Percentiles rank a stretch among this genome's conserved stretches.
phyloP scores from a whole-genome alignment of 148 eudicot genomes.

The Fallopia convolvulus region DNA sequence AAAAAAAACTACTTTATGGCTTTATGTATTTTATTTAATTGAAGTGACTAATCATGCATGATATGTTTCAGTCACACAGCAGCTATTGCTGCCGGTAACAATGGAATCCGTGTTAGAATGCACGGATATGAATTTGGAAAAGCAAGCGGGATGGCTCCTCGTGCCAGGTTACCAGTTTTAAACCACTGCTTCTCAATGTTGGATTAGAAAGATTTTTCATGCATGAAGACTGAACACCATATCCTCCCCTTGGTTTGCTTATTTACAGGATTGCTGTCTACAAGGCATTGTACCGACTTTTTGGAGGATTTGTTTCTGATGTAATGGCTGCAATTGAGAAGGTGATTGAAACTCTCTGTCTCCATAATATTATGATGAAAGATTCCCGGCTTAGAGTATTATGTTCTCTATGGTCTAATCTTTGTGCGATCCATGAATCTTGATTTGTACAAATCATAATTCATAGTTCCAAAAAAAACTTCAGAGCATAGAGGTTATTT shows the following conservation, averaged over 20 bases:
- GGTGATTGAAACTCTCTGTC: constrained; percentile 29
- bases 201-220: neutral
- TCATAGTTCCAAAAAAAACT: neutral
- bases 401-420: neutral
- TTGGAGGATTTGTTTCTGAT: constrained; percentile 97
- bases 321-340: constrained; percentile 95
- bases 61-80: constrained; percentile 75
- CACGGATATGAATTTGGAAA: constrained; percentile 88
- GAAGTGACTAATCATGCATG: neutral
- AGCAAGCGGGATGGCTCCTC: constrained; percentile 99
- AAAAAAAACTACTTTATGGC: neutral
- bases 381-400: neutral
- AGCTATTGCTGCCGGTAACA: constrained; percentile 97
- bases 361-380: neutral
- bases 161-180: constrained; percentile 61
- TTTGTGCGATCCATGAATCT: neutral
- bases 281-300: constrained; percentile 90
- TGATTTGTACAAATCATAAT: neutral
- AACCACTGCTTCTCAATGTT: constrained; percentile 2
- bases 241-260: constrained; percentile 4
- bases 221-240: neutral
- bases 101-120: constrained; percentile 87
- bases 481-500: neutral
- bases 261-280: constrained; percentile 81
- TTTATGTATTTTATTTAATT: neutral